Evolutionary conservation across 2,329 filamentous ascomycete species (phyloP), one percentile per base, ranked within the genome.

Genomic region (Rhynchosporium graminicola): DNA sequence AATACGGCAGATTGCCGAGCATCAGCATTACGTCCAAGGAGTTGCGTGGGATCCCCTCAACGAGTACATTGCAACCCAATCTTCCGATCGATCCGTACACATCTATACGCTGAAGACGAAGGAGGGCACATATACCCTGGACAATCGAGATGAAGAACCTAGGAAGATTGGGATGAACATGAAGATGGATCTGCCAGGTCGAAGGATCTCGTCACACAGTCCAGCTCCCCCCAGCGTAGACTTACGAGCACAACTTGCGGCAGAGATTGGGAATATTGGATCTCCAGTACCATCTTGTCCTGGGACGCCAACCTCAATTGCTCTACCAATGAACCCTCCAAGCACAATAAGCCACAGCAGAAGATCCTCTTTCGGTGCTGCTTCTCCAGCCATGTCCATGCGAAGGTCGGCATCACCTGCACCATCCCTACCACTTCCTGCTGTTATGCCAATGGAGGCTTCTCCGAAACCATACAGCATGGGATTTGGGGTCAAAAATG

Each of bases 1-100:
- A 67, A 89, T 97, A 63, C 89, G 94, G 64, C 94, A 97, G 76
- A 97, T 98, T 67, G 94, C 94, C 58, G 94, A 98, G 76, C 94
- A 98, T 77, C 96, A 92, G 72, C 95, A 99, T 76, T 99, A 97
- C 75, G 95, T 99, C 20, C 95, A 99, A 78, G 95, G 95, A 54
- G 96, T 99, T 7, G 90, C 95, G 4, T 99, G 95, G 96, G 96
- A 99, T 78, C 96, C 95, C 29, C 79, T 97, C 61, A 98, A 98
- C 78, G 95, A 99, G 78, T 99, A 93, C 76, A 93, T 99, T 64
- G 95, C 95, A 43, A 99, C 95, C 1, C 95, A 99, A 75, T 99
- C 95, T 6, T 99, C 95, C 4, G 95, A 99, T 78, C 89, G 95
- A 74, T 97, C 95, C 1, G 94, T 98, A 13, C 96, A 99, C 76